These are phyloP conservation scores for Tarenaya hassleriana DNA, from an alignment of 345 rosid genomes.

Conservation along the genomic window DNA sequence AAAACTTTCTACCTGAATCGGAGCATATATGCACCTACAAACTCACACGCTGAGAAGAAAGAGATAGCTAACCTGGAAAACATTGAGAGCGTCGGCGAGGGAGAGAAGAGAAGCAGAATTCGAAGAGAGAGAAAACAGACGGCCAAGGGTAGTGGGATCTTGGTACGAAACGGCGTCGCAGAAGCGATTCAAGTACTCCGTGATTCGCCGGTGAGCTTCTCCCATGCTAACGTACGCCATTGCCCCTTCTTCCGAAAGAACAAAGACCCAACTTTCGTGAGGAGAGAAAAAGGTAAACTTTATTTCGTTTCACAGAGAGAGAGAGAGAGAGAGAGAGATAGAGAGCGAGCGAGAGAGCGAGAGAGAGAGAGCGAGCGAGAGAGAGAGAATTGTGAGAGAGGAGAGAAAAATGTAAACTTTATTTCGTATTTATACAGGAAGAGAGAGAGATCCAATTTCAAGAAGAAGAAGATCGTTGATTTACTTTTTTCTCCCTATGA, in stretches of 20 bases:
- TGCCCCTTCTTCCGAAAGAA: background rate
- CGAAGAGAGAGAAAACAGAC: constrained; percentile 68
- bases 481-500: too few relatives aligned
- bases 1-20: background rate
- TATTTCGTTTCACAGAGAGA: too few relatives aligned
- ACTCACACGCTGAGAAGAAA: background rate
- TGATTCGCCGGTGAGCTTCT: constrained; percentile 76
- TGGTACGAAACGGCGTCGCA: constrained; percentile 63
- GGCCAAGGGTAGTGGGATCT: constrained; percentile 57
- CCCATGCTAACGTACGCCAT: constrained; percentile 78
- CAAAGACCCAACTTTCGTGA: too few relatives aligned
- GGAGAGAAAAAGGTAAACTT: too few relatives aligned
- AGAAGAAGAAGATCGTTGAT: too few relatives aligned
- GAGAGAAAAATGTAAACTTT: too few relatives aligned
- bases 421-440: too few relatives aligned
- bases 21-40: constrained; percentile 2
- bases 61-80: constrained; percentile 39
- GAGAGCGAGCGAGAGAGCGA: too few relatives aligned
- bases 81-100: constrained; percentile 82
- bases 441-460: too few relatives aligned
- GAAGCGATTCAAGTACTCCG: constrained; percentile 69
- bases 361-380: too few relatives aligned
- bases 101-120: constrained; percentile 51
- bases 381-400: too few relatives aligned
- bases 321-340: too few relatives aligned